These are phyloP conservation scores for Strobilomyces confusus DNA, from an alignment of 768 basidiomycete genomes.

Conservation along the genomic window DNA sequence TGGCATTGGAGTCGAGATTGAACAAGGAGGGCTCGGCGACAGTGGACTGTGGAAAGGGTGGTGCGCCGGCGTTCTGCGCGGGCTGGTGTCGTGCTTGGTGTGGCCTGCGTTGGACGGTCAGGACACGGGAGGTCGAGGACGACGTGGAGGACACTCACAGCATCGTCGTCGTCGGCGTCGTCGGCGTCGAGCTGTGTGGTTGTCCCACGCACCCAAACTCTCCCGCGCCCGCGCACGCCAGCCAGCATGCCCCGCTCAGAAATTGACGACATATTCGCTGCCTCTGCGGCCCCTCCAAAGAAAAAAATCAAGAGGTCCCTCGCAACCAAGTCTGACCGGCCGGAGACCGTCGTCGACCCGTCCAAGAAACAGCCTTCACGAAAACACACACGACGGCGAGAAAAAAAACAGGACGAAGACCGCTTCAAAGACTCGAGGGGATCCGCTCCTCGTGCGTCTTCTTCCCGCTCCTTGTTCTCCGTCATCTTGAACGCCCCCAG, in stretches of 20 bases:
- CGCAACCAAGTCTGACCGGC: slow-evolving; percentile 9
- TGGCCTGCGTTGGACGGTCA: slow-evolving; percentile 33
- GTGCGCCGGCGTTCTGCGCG: slow-evolving; percentile 13
- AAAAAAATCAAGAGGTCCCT: slow-evolving; percentile 32
- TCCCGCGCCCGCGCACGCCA: slow-evolving; percentile 12
- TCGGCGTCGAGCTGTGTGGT: slow-evolving; percentile 13
- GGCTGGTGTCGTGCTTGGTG: slow-evolving; percentile 33
- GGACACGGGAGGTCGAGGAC: not conserved
- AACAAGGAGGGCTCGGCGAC: slow-evolving; percentile 39
- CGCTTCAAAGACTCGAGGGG: slow-evolving; percentile 76
- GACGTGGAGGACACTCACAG: slow-evolving; percentile 25
- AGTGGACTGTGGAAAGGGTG: slow-evolving; percentile 20
- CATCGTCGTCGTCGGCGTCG: slow-evolving; percentile 26
- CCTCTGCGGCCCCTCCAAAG: slow-evolving; percentile 37
- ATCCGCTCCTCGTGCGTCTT: slow-evolving; percentile 56
- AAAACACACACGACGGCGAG: slow-evolving; percentile 33
- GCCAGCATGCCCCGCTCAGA: slow-evolving; percentile 54
- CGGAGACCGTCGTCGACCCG: slow-evolving; percentile 67
- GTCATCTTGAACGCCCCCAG: slow-evolving; percentile 37
- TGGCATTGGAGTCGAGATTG: slow-evolving; percentile 60
- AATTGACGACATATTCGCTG: slow-evolving; percentile 83
- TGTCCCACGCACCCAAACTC: slow-evolving; percentile 18
- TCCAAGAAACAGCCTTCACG: slow-evolving; percentile 36
- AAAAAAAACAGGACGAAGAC: slow-evolving; percentile 37
- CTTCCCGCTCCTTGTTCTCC: slow-evolving; percentile 1